Conservation (phyloP, 2,329 filamentous ascomycete genomes). For the Aspergillus pseudonomiae region DNA sequence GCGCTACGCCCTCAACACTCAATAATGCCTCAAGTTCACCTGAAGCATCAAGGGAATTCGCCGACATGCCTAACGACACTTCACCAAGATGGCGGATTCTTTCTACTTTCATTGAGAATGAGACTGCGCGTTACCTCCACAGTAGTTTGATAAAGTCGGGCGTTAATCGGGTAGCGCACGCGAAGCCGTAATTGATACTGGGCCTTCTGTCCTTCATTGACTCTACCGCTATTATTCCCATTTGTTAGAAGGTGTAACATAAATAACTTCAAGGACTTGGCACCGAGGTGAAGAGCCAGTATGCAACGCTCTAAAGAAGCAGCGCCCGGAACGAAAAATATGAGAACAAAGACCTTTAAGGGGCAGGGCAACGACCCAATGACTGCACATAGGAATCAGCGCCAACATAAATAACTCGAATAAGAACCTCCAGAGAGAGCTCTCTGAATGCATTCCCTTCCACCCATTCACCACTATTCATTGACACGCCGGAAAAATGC, state of each 20-base stretch:
- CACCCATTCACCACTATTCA: background rate
- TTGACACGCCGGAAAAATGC: background rate
- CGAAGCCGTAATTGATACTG: too few relatives aligned
- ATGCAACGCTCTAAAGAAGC: background rate
- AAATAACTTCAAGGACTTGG: background rate
- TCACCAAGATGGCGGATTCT: background rate
- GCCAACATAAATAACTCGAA: background rate
- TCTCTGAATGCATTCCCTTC: background rate
- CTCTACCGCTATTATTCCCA: background rate
- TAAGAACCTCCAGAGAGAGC: background rate
- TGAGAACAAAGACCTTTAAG: background rate
- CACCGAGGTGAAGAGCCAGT: background rate
- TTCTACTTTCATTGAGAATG: background rate
- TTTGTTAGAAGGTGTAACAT: background rate
- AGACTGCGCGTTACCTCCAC: background rate
- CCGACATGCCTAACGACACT: background rate
- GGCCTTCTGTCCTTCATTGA: background rate
- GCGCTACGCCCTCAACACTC: too few relatives aligned
- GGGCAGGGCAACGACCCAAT: background rate
- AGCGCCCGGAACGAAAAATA: background rate
- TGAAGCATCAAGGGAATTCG: background rate
- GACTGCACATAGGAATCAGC: too few relatives aligned
- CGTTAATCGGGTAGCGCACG: background rate
- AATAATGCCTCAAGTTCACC: too few relatives aligned
- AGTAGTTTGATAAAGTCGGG: background rate